A percentile compares a stretch with the other conserved stretches of the same genome.
Conservation (phyloP, 495 filamentous ascomycete species). For the Penicillium taxi region DNA sequence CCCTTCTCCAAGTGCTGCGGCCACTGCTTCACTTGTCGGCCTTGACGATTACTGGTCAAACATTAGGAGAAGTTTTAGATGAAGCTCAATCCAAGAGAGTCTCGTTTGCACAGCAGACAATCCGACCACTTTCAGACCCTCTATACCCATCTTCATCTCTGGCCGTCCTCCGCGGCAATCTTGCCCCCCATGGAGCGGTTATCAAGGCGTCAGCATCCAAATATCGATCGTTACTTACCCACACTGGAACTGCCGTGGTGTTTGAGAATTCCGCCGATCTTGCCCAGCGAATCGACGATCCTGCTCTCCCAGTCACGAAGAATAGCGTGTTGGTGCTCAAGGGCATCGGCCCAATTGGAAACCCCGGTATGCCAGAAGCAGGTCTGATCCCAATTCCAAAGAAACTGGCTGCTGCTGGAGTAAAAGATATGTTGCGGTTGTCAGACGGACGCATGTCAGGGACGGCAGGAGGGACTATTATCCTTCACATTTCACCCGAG, state of each 20-base stretch:
- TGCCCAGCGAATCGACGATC: conserved; percentile 49
- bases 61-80: conserved; percentile 49
- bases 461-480: conserved; percentile 61
- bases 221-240: conserved; percentile 39
- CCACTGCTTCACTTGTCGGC: conserved; percentile 52
- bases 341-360: conserved; percentile 55
- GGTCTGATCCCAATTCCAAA: conserved; percentile 57
- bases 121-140: conserved; percentile 45
- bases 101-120: conserved; percentile 34
- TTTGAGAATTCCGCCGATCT: conserved; percentile 51
- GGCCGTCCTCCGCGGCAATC: conserved; percentile 47
- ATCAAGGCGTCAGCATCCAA: conserved; percentile 59
- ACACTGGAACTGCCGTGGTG: conserved; percentile 50
- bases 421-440: conserved; percentile 57
- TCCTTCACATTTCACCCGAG: conserved; percentile 59
- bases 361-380: conserved; percentile 64
- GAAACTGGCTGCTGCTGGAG: conserved; percentile 50
- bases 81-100: conserved; percentile 36
- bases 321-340: conserved; percentile 53
- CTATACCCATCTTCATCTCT: conserved; percentile 49
- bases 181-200: conserved; percentile 50
- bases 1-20: conserved; percentile 46
- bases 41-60: conserved; percentile 50
- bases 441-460: conserved; percentile 63
- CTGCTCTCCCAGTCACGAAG: conserved; percentile 41